A percentile compares a stretch with the other conserved stretches of the same genome.
phyloP scores from a whole-genome alignment of 225 moss, liverwort and hornwort genomes.

The Polytrichum formosum region DNA sequence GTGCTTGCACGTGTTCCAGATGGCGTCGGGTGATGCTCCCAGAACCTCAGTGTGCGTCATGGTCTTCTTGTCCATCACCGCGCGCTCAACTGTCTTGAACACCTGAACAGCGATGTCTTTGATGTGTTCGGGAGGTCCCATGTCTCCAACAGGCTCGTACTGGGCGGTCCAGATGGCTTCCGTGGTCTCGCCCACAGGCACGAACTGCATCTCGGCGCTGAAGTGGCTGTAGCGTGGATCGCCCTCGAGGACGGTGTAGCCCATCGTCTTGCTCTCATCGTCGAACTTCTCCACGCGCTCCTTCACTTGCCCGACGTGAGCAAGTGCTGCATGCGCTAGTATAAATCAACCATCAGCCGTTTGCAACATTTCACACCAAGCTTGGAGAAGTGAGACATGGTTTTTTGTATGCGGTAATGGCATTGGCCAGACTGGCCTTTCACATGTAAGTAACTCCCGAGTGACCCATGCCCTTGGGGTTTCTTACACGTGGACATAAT shows the following conservation, averaged over 20 bases:
- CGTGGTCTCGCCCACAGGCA: slow-evolving; percentile 3
- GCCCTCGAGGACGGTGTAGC: slow-evolving; percentile 32
- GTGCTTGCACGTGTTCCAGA: slow-evolving; percentile 23
- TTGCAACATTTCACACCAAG: background rate
- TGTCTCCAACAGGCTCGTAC: slow-evolving; percentile 13
- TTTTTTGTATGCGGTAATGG: too few species aligned
- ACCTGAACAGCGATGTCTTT: slow-evolving; percentile 9
- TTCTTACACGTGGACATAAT: too few species aligned
- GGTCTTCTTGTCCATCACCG: slow-evolving; percentile 9
- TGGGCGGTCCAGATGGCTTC: slow-evolving; percentile 30
- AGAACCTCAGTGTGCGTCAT: slow-evolving; percentile 11
- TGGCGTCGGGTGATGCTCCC: background rate
- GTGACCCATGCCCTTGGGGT: too few species aligned
- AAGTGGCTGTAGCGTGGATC: slow-evolving; percentile 29
- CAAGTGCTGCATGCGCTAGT: slow-evolving; percentile 14
- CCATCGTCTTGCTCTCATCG: slow-evolving; percentile 29
- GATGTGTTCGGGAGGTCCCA: slow-evolving; percentile 24
- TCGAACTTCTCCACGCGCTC: slow-evolving; percentile 44
- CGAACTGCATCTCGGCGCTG: slow-evolving; percentile 30
- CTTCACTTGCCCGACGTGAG: slow-evolving; percentile 18
- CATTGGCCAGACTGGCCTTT: too few species aligned
- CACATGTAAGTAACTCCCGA: too few species aligned
- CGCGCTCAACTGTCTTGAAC: slow-evolving; percentile 19
- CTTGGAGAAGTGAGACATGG: too few species aligned
- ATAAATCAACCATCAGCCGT: background rate